Evolutionary conservation across 306 rosid species (phyloP), one percentile per base, ranked within the genome.

Genomic region (Vigna mungo): DNA sequence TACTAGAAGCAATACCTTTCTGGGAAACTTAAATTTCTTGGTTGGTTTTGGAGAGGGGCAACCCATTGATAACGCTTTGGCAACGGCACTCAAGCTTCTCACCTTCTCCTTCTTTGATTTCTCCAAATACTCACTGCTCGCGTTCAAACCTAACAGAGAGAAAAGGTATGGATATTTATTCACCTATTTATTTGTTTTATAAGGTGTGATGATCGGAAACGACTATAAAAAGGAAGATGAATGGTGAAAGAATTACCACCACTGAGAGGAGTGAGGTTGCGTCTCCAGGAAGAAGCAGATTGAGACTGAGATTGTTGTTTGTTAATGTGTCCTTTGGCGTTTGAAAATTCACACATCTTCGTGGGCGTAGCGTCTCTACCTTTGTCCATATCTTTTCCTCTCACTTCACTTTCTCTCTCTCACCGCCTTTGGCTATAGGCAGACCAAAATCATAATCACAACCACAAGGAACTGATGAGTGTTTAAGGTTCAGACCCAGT

Each of bases 31-130:
- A 60, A 83, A 61, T 78, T 80, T 82, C 59, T 80, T 82, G 82
- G 55, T 48, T 25, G 80, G 84, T 74, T 71, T 76, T 16, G 78
- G 81, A 37, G 86, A 70, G 27, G 47, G 74, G 68, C 86, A 71
- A 32, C 83, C 90, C 94, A 91, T 91, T 34, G 89, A 75, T 15
- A 78, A 67, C n/a, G 85, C 84, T 77, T 39, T 58, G 7, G 80
- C 71, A 48, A 84, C 90, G 51, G 85, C 84, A 70, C 90, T 86
- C 81, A 88, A 77, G 55, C 85, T 86, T 85, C 82, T 80, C 1
- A 88, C 78, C 79, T 88, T 88, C 77, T 87, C 96, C 77, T 85
- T 89, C 84, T 83, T 92, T 43, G 95, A 81, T 84, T 86, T 85
- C 71, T 76, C 88, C 44, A 83, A 76, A 56, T 55, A 52, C 51